These are phyloP conservation scores for Penicillium canescens DNA, from an alignment of 495 filamentous ascomycete species.

Conservation along the genomic window DNA sequence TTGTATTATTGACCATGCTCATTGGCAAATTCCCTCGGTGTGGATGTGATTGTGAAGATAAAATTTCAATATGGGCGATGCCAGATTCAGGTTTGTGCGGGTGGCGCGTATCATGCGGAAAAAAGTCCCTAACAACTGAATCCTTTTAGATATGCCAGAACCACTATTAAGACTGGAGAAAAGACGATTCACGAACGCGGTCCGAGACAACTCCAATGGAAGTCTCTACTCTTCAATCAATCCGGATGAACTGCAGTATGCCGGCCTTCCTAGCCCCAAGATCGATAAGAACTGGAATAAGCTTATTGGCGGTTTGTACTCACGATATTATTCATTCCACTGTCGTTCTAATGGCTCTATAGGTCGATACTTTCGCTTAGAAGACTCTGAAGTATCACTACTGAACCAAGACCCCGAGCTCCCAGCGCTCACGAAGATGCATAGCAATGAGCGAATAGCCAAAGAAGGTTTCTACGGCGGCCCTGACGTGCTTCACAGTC, in stretches of 20 bases:
- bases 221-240: background rate
- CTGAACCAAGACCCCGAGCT: background rate
- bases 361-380: constrained; percentile 1
- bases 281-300: background rate
- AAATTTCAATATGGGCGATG: too few species aligned
- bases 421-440: background rate
- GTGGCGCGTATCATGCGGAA: too few species aligned
- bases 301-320: background rate
- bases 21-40: too few species aligned
- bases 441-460: background rate
- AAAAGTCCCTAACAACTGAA: too few species aligned
- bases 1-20: too few species aligned
- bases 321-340: background rate
- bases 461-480: constrained; percentile 14
- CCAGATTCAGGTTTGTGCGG: too few species aligned
- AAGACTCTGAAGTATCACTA: background rate
- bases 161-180: background rate
- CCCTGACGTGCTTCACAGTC: constrained; percentile 14
- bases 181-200: background rate
- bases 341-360: background rate
- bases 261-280: background rate
- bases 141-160: too few species aligned
- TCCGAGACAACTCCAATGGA: background rate
- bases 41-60: too few species aligned
- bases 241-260: background rate